These are phyloP conservation scores for Fusarium sambucinum DNA, from an alignment of 2,329 filamentous ascomycete genomes.

Conservation along the genomic window DNA sequence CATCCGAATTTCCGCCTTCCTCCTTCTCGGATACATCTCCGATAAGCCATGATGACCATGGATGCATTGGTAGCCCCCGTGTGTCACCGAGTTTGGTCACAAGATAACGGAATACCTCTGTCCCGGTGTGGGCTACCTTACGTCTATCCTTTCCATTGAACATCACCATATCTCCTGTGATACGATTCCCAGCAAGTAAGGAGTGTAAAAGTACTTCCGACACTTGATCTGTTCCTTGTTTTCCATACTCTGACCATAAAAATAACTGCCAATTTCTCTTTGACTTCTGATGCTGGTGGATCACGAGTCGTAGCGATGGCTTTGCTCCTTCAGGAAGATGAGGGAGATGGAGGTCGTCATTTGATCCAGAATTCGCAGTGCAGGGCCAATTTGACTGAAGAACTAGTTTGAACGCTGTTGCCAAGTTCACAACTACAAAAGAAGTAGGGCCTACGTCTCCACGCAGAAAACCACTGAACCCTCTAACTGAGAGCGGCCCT, in stretches of 20 bases:
- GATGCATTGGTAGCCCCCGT: not conserved
- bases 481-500: no score
- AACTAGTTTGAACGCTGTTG: not conserved
- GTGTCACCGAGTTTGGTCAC: no score
- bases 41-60: not conserved
- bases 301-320: not conserved
- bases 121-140: not conserved
- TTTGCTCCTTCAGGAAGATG: not conserved
- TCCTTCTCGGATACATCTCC: rapidly evolving
- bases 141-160: not conserved
- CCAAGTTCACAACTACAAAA: not conserved
- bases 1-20: rapidly evolving
- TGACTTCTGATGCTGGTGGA: not conserved
- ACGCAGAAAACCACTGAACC: not conserved
- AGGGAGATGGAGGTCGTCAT: not conserved
- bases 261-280: not conserved
- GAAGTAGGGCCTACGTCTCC: no score
- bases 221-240: no score
- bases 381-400: not conserved
- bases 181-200: not conserved
- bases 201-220: not conserved
- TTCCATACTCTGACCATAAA: not conserved
- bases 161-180: rapidly evolving
- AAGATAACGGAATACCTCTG: not conserved
- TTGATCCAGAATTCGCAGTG: no score